Conservation (phyloP, 1,284 basidiomycete species). For the Phellopilus nigrolimitatus region DNA sequence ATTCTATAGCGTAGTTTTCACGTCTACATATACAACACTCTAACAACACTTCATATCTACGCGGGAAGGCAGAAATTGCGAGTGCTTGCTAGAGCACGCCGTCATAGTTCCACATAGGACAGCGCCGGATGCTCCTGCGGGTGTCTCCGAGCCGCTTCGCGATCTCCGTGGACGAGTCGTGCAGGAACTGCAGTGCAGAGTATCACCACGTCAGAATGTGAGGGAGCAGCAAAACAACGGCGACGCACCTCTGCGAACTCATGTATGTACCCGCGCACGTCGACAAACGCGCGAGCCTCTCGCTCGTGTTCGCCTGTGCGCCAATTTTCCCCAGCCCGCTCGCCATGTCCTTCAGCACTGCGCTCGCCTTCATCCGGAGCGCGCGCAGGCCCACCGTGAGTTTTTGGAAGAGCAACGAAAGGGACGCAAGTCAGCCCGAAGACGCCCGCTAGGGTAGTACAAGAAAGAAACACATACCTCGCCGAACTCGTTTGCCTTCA, state of each 20-base stretch:
- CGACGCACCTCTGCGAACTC: constrained; percentile 39
- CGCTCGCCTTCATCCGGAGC: constrained; percentile 48
- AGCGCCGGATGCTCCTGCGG: constrained; percentile 61
- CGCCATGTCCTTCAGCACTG: constrained; percentile 54
- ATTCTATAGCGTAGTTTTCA: no score
- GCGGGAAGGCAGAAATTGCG: no score
- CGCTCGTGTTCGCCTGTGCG: constrained; percentile 46
- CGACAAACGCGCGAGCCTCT: constrained; percentile 46
- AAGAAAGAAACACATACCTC: constrained; percentile 35
- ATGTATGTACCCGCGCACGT: constrained; percentile 42
- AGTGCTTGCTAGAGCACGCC: no score
- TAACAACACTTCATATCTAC: no score
- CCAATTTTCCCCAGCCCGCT: constrained; percentile 42
- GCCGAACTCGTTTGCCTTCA: constrained; percentile 69
- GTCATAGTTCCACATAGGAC: no score
- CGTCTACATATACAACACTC: no score
- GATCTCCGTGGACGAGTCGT: constrained; percentile 56
- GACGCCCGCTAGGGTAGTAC: not conserved
- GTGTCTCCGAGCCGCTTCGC: constrained; percentile 64
- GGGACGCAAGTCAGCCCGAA: constrained; percentile 3
- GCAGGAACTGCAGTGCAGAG: constrained; percentile 47
- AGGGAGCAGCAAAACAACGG: not conserved
- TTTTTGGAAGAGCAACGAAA: constrained; percentile 32
- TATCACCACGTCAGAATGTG: not conserved
- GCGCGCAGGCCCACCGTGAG: constrained; percentile 61